Percentiles rank a stretch among this genome's conserved stretches.
Conservation (phyloP, 78 protist species). For the Dictyostelium citrinum region DNA sequence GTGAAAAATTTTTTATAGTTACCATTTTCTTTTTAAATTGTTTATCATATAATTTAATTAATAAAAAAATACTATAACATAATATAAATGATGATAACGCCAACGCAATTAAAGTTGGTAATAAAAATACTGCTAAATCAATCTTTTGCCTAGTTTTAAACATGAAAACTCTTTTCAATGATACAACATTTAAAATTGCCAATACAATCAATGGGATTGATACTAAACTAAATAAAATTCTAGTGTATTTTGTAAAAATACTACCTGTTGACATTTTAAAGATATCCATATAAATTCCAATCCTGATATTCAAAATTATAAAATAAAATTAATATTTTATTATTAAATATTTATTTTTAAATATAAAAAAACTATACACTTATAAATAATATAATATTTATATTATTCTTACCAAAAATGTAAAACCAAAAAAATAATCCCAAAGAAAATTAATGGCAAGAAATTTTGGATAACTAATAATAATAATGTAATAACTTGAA, state of each 20-base stretch:
- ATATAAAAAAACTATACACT: not conserved
- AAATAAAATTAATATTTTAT: no score
- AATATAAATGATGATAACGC: not conserved
- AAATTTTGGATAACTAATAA: not conserved
- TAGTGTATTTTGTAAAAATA: conserved; percentile 10
- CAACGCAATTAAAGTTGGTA: not conserved
- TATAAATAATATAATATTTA: not conserved
- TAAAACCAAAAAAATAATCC: not conserved
- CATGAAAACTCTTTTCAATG: not conserved
- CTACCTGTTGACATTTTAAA: not conserved
- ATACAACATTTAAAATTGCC: not conserved
- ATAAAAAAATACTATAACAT: not conserved
- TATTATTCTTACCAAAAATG: not conserved
- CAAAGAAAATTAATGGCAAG: not conserved
- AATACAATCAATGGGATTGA: not conserved
- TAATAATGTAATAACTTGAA: not conserved
- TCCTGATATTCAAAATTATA: not conserved
- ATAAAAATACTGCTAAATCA: not conserved
- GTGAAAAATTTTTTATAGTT: not conserved
- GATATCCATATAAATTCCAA: conserved; percentile 13
- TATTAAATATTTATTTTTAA: no score
- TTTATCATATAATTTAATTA: not conserved
- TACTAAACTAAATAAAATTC: not conserved
- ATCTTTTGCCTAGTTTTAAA: not conserved
- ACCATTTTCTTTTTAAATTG: not conserved